A percentile compares a stretch with the other conserved stretches of the same genome.
Conservation (phyloP, 441 rosid species). For the Capsella rubella region DNA sequence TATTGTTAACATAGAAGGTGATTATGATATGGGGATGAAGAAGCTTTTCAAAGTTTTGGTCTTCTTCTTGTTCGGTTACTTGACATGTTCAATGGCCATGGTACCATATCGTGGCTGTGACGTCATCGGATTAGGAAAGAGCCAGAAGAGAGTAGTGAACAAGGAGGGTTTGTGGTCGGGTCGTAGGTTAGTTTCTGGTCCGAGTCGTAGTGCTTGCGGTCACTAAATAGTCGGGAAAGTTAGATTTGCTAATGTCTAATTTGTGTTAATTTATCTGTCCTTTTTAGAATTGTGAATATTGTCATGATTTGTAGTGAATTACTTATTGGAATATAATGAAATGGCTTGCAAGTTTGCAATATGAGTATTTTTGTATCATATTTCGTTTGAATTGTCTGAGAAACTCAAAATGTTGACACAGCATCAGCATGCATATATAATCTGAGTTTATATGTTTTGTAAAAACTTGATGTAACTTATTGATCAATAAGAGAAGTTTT, state of each 20-base stretch:
- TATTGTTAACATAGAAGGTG: background rate
- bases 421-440: no score
- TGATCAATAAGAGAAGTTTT: no score
- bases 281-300: background rate
- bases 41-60: conserved; percentile 24
- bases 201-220: conserved; percentile 40
- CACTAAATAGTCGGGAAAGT: conserved; percentile 10
- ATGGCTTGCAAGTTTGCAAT: no score
- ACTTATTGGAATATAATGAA: no score
- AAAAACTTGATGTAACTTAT: no score
- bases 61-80: conserved; percentile 23
- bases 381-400: no score
- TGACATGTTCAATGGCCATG: conserved; percentile 36
- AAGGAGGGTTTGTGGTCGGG: background rate
- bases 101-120: conserved; percentile 43
- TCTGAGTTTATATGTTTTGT: no score
- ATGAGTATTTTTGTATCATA: no score
- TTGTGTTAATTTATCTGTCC: background rate
- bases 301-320: background rate
- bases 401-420: no score
- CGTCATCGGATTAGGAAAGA: conserved; percentile 7
- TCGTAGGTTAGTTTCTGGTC: conserved; percentile 47
- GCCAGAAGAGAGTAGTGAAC: conserved; percentile 20
- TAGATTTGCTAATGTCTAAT: background rate
- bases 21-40: conserved; percentile 20